Evolutionary conservation across 495 filamentous ascomycete species (phyloP).

Genomic region (Oidiodendron maius): DNA sequence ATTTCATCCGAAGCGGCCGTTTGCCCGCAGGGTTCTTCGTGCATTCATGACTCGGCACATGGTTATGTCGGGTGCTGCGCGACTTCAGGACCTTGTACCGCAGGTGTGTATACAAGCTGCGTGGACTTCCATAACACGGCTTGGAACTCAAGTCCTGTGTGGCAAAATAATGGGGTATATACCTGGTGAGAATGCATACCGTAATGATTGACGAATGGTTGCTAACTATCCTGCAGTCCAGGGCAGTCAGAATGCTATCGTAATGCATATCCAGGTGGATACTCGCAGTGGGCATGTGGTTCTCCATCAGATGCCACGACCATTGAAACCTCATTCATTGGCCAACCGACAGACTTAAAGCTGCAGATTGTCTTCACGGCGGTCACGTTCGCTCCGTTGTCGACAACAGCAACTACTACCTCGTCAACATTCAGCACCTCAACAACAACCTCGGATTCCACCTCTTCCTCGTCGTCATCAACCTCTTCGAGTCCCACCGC

Average conservation of each 20-base stretch:
- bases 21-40: constrained; percentile 18
- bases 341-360: constrained; percentile 12
- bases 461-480: not conserved
- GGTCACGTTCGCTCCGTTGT: constrained; percentile 13
- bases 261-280: constrained; percentile 19
- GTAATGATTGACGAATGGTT: not conserved
- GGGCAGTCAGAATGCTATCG: constrained; percentile 14
- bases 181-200: constrained; percentile 11
- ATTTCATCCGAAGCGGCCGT: constrained; percentile 3
- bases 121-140: constrained; percentile 15
- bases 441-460: not conserved
- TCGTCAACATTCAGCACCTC: constrained; percentile 1
- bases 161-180: constrained; percentile 16
- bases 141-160: constrained; percentile 9
- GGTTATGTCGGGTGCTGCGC: constrained; percentile 20
- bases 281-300: constrained; percentile 19
- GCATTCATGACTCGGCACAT: constrained; percentile 22
- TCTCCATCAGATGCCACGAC: constrained; percentile 8
- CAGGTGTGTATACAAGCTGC: constrained; percentile 22
- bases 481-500: not conserved
- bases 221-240: constrained; percentile 7
- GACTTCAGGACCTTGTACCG: constrained; percentile 19
- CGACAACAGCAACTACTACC: not conserved
- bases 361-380: constrained; percentile 20
- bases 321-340: constrained; percentile 14